phyloP scores from a whole-genome alignment of 805 yeast genomes.

The Saturnispora zaruensis region DNA sequence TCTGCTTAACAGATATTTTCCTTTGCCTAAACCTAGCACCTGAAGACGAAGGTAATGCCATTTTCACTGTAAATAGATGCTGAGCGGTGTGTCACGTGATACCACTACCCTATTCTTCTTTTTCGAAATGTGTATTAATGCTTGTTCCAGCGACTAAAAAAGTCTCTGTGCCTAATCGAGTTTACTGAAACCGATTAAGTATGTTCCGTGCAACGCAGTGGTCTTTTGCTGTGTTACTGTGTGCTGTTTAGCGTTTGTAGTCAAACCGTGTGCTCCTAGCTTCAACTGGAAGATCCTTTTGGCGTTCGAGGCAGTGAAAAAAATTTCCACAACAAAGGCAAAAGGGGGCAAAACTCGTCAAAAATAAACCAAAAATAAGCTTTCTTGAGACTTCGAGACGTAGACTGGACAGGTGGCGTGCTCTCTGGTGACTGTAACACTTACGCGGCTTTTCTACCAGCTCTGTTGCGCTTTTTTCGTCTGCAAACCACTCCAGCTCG shows the following conservation, averaged over 20 bases:
- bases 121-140: no score
- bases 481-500: neutral
- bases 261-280: no score
- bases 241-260: no score
- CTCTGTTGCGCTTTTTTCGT: neutral
- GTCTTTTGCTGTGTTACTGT: no score
- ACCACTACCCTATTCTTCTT: no score
- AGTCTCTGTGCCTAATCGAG: no score
- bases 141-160: neutral
- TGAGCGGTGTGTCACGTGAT: conserved; percentile 7
- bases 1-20: conserved; percentile 87
- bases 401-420: neutral
- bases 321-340: neutral
- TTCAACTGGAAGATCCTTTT: neutral
- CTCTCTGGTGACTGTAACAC: neutral
- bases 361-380: neutral
- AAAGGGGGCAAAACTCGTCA: neutral
- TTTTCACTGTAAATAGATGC: conserved; percentile 6
- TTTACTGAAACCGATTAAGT: neutral
- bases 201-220: no score
- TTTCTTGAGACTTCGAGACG: neutral
- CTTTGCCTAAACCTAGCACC: conserved; percentile 86
- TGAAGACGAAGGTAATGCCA: conserved; percentile 32
- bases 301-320: conserved; percentile 2
- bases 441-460: neutral